Percentiles rank a stretch among this genome's conserved stretches.
Evolutionary conservation across 148 eudicot genomes (phyloP).

Genomic region (Hydrangea macrophylla): DNA sequence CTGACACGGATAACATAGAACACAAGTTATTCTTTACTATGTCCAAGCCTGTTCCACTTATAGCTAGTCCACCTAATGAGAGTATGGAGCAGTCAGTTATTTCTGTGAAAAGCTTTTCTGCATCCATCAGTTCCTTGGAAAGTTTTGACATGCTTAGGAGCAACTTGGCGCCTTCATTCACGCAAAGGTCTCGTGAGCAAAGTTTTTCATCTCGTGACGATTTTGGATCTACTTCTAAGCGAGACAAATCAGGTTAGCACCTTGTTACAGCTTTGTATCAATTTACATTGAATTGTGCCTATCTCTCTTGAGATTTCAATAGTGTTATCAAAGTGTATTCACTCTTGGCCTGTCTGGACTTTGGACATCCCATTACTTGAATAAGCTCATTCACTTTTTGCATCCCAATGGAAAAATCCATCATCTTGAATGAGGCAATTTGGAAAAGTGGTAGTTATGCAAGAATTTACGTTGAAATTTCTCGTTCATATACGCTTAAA

Average conservation of each 20-base stretch:
- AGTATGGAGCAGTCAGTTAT: slow-evolving; percentile 18
- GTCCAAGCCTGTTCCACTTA: slow-evolving; percentile 30
- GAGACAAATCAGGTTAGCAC: slow-evolving; percentile 34
- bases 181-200: slow-evolving; percentile 8
- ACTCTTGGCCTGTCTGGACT: too few species aligned
- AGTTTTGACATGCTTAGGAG: slow-evolving; percentile 22
- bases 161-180: slow-evolving; percentile 13
- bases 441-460: too few species aligned
- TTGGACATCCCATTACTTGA: too few species aligned
- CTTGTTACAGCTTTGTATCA: background rate
- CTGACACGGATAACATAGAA: slow-evolving; percentile 28
- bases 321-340: too few species aligned
- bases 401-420: too few species aligned
- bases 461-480: too few species aligned
- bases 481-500: too few species aligned
- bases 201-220: slow-evolving; percentile 16
- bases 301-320: too few species aligned
- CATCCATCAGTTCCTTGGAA: slow-evolving; percentile 24
- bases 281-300: background rate
- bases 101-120: slow-evolving; percentile 16
- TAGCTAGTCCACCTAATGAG: slow-evolving; percentile 20
- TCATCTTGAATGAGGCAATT: too few species aligned
- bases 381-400: too few species aligned
- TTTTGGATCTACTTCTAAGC: slow-evolving; percentile 19
- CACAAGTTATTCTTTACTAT: slow-evolving; percentile 26